Percentiles rank a stretch among this genome's conserved stretches.
phyloP scores from a whole-genome alignment of 2,329 filamentous ascomycete genomes.

The Xylaria sp. region DNA sequence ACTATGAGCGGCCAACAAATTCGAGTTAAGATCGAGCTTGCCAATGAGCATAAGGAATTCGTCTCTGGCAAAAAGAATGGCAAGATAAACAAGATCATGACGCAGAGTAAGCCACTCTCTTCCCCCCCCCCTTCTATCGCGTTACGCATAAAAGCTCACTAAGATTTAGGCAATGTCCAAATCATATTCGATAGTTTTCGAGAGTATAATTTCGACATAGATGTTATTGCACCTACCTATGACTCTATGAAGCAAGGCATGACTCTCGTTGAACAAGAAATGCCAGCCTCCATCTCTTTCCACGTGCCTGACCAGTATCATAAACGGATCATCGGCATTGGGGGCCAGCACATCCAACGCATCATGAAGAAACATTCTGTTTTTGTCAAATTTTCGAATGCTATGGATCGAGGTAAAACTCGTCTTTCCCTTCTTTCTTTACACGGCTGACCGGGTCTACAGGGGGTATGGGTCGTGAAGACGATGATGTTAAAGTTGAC shows the following conservation, averaged over 20 bases:
- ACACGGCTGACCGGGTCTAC: conserved; percentile 15
- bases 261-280: conserved; percentile 94
- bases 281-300: conserved; percentile 99
- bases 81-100: conserved; percentile 99
- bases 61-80: conserved; percentile 99
- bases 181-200: conserved; percentile 99
- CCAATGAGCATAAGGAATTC: conserved; percentile 99
- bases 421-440: background rate
- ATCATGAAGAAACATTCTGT: conserved; percentile 99
- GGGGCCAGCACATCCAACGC: conserved; percentile 96
- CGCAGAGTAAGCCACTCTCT: conserved; percentile 83
- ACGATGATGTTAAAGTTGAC: conserved; percentile 98
- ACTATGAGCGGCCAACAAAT: conserved; percentile 78
- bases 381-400: conserved; percentile 99
- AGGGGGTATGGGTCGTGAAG: conserved; percentile 84
- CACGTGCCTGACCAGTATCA: conserved; percentile 99
- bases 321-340: conserved; percentile 98
- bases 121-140: background rate
- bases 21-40: conserved; percentile 96
- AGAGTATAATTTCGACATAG: conserved; percentile 99
- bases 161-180: conserved; percentile 77
- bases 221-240: conserved; percentile 90
- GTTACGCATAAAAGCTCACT: conserved; percentile 28
- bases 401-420: conserved; percentile 83
- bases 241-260: conserved; percentile 94